phyloP scores from a whole-genome alignment of 164 flowering plant genomes.

The Kalanchoe fedtschenkoi region DNA sequence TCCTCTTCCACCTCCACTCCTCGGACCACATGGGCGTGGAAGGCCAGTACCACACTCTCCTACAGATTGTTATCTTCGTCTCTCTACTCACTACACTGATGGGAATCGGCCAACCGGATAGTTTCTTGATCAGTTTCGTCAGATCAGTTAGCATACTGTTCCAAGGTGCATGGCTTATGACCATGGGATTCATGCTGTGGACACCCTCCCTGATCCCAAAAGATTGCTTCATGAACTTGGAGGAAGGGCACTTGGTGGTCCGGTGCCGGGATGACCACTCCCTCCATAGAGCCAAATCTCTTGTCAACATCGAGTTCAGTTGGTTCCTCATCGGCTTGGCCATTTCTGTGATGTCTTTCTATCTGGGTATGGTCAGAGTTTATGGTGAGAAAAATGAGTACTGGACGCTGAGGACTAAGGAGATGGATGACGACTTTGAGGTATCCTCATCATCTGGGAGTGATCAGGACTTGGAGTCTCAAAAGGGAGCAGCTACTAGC shows the following conservation, averaged over 20 bases:
- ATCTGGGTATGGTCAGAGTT: constrained; percentile 21
- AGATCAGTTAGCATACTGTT: constrained; percentile 54
- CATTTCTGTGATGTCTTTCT: constrained; percentile 32
- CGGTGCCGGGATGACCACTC: constrained; percentile 35
- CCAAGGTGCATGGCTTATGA: constrained; percentile 66
- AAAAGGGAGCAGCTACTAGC: background rate
- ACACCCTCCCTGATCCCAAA: constrained; percentile 47
- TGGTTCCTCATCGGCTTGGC: constrained; percentile 32
- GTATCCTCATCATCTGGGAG: constrained; percentile 1
- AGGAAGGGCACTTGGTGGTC: constrained; percentile 52
- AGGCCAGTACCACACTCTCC: constrained; percentile 31
- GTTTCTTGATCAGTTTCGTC: constrained; percentile 52
- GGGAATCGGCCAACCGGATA: constrained; percentile 35
- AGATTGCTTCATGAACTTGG: constrained; percentile 45
- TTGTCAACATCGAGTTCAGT: constrained; percentile 60
- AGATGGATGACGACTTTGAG: constrained; percentile 13
- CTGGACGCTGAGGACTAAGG: constrained; percentile 14
- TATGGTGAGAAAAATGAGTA: constrained; percentile 29
- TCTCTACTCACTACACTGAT: constrained; percentile 41
- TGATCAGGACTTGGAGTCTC: constrained; percentile 1
- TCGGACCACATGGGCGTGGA: constrained; percentile 27
- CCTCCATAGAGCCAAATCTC: constrained; percentile 48
- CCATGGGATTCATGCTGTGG: constrained; percentile 72
- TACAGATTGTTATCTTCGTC: constrained; percentile 15
- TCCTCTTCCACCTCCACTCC: constrained; percentile 45